These are phyloP conservation scores for Pseudotulostoma volvatum DNA, from an alignment of 495 filamentous ascomycete genomes.

Conservation along the genomic window DNA sequence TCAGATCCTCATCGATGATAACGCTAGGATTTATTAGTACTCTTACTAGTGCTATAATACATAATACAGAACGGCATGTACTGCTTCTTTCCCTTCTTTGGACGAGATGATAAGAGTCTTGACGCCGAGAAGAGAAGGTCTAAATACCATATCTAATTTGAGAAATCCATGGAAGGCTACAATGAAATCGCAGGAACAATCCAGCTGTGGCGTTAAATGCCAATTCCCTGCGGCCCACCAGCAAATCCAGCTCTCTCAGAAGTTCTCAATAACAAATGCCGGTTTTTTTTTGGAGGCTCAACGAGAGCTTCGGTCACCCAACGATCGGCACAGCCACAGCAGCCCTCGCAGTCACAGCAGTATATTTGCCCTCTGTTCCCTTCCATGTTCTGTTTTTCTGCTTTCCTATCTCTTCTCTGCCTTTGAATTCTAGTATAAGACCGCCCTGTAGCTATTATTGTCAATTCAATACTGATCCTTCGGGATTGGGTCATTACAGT, in stretches of 20 bases:
- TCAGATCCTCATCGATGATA: too few species aligned
- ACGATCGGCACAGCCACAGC: neutral
- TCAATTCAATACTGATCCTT: too few species aligned
- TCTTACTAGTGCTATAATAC: too few species aligned
- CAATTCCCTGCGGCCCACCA: neutral
- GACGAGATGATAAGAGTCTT: neutral
- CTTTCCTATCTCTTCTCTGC: too few species aligned
- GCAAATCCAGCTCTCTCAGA: neutral
- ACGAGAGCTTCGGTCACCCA: neutral
- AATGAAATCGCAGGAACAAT: neutral
- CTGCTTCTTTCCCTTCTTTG: too few species aligned
- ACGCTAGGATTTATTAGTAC: too few species aligned
- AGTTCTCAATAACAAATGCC: neutral
- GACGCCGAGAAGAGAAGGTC: neutral
- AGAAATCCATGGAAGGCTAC: neutral
- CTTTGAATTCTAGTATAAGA: too few species aligned
- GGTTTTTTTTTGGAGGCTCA: neutral
- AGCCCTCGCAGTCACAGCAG: neutral
- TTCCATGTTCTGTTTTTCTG: too few species aligned
- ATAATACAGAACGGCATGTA: too few species aligned
- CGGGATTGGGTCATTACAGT: neutral
- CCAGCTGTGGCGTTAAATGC: neutral
- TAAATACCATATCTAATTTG: neutral
- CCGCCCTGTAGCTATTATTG: too few species aligned
- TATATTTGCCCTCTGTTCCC: too few species aligned